Conservation (phyloP, 129 eudicot genomes). For the Tanacetum coccineum region DNA sequence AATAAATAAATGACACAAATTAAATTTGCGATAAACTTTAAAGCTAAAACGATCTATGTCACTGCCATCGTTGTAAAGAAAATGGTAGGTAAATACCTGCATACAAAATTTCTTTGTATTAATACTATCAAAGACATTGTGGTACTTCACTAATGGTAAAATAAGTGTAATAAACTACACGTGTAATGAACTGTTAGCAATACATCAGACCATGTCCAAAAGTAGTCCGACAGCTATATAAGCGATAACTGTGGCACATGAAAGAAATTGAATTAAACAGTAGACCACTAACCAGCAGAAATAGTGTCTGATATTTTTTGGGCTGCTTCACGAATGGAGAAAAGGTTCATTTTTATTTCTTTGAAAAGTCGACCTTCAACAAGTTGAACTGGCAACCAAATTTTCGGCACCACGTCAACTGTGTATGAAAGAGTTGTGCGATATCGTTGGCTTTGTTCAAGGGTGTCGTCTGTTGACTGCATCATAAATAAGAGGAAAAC, state of each 20-base stretch:
- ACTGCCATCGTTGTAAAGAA: too few species aligned
- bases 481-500: background rate
- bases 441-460: slow-evolving; percentile 31
- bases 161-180: background rate
- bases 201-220: background rate
- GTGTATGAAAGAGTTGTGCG: slow-evolving; percentile 56
- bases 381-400: slow-evolving; percentile 87
- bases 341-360: slow-evolving; percentile 68
- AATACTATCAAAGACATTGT: background rate
- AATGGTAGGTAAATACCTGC: background rate
- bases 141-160: background rate
- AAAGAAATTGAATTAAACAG: slow-evolving; percentile 12
- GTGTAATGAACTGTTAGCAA: background rate
- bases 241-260: slow-evolving; percentile 7
- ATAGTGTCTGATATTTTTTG: slow-evolving; percentile 22
- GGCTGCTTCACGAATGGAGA: slow-evolving; percentile 56
- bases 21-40: too few species aligned
- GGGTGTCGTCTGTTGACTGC: slow-evolving; percentile 20
- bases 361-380: slow-evolving; percentile 68
- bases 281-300: slow-evolving; percentile 9
- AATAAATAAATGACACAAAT: too few species aligned
- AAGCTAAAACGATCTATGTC: too few species aligned
- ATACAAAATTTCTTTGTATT: background rate
- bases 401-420: slow-evolving; percentile 74
- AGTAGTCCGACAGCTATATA: background rate